Evolutionary conservation across 140 eudicot genomes (phyloP).

Genomic region (Senecio squalidus): DNA sequence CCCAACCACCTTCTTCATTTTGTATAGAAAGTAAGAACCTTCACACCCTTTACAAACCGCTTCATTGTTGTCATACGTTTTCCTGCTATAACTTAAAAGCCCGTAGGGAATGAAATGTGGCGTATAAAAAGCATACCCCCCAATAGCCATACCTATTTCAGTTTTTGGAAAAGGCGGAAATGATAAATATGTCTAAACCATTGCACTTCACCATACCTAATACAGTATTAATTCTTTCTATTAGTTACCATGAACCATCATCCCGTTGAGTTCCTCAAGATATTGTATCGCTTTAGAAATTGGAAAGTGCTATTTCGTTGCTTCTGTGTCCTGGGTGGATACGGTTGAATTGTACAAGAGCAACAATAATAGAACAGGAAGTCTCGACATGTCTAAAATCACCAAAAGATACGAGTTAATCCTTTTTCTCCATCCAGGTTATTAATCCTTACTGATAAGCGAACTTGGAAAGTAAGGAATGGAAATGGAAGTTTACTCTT

Average conservation of each 20-base stretch:
- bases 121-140: constrained; percentile 36
- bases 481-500: constrained; percentile 19
- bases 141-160: constrained; percentile 33
- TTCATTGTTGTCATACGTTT: constrained; percentile 18
- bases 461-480: background rate
- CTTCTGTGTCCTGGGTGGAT: constrained; percentile 20
- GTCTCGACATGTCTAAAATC: constrained; percentile 29
- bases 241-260: constrained; percentile 31
- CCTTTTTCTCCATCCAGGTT: background rate
- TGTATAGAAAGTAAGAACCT: constrained; percentile 24
- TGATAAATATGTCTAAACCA: background rate
- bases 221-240: background rate
- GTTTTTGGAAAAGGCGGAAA: background rate
- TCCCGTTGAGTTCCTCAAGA: constrained; percentile 28
- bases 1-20: constrained; percentile 36
- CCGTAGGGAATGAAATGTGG: constrained; percentile 23
- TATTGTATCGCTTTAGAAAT: constrained; percentile 16
- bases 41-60: constrained; percentile 23
- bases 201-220: too few relatives aligned
- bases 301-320: constrained; percentile 9
- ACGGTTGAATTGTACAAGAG: constrained; percentile 13
- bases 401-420: background rate
- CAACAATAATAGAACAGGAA: constrained; percentile 21
- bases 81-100: constrained; percentile 18
- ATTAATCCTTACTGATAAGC: background rate